A percentile compares a stretch with the other conserved stretches of the same genome.
Evolutionary conservation across 2,329 filamentous ascomycete genomes (phyloP).

Genomic region (Colletotrichum nymphaeae): DNA sequence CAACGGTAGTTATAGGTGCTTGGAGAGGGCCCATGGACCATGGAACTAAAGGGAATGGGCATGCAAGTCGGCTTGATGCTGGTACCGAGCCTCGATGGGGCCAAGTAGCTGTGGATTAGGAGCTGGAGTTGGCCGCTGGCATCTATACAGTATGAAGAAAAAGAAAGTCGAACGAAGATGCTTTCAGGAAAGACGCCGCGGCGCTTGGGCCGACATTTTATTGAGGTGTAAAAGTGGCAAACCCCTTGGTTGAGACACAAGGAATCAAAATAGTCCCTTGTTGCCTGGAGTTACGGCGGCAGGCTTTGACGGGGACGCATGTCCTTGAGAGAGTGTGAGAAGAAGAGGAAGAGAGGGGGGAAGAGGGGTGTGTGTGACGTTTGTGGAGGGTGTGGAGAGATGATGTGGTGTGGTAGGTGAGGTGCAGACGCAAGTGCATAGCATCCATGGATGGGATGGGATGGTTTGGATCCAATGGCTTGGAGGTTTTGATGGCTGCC

Average conservation of each 20-base stretch:
- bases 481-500: slow-evolving; percentile 7
- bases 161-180: slow-evolving; percentile 31
- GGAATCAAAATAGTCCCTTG: slow-evolving; percentile 37
- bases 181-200: slow-evolving; percentile 28
- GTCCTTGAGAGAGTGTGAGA: background rate
- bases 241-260: slow-evolving; percentile 34
- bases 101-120: slow-evolving; percentile 11
- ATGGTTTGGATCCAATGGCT: slow-evolving; percentile 6
- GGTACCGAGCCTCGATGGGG: slow-evolving; percentile 29
- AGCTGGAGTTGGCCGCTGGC: background rate
- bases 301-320: slow-evolving; percentile 33
- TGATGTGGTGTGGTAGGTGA: background rate
- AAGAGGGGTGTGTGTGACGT: slow-evolving; percentile 23
- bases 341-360: background rate
- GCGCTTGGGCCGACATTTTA: slow-evolving; percentile 35
- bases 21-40: slow-evolving; percentile 18
- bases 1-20: slow-evolving; percentile 35
- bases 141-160: slow-evolving; percentile 32
- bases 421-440: slow-evolving; percentile 25
- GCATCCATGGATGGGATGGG: slow-evolving; percentile 19
- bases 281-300: slow-evolving; percentile 35
- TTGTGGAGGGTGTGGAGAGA: slow-evolving; percentile 23
- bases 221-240: slow-evolving; percentile 32
- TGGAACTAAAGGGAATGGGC: slow-evolving; percentile 30
- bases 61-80: slow-evolving; percentile 35